A percentile compares a stretch with the other conserved stretches of the same genome.
These are phyloP conservation scores for Coemansia sp. DNA, from an alignment of 192 early-diverging fungal species.

Conservation along the genomic window DNA sequence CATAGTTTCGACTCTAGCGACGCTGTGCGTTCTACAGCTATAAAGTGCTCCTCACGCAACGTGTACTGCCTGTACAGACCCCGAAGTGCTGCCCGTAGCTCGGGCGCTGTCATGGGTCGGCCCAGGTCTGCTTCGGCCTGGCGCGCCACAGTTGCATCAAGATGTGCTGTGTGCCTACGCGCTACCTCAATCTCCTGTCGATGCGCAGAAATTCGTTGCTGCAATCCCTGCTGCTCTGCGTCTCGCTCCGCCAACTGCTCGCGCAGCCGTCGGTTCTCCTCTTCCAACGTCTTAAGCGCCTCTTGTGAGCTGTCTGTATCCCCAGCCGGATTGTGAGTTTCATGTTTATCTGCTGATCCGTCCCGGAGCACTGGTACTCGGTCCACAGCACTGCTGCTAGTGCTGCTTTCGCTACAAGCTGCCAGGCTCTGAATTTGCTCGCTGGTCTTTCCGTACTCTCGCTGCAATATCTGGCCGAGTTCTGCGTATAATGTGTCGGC, in stretches of 20 bases:
- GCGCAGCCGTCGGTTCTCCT: constrained; percentile 4
- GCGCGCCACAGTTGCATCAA: constrained; percentile 1
- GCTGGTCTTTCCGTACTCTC: constrained; percentile 2
- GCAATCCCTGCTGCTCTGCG: not conserved
- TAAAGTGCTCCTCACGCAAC: constrained; percentile 18
- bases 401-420: not conserved
- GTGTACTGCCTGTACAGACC: constrained; percentile 11
- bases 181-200: constrained; percentile 6
- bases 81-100: not conserved
- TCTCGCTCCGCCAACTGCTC: constrained; percentile 8
- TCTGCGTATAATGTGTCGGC: not conserved
- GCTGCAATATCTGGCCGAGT: not conserved
- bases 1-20: constrained; percentile 10
- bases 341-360: not conserved
- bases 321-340: not conserved
- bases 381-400: not conserved
- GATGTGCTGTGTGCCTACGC: constrained; percentile 11
- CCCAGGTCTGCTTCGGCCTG: not conserved
- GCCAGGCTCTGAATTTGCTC: not conserved
- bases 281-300: not conserved
- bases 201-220: not conserved
- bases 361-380: not conserved
- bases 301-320: not conserved
- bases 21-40: not conserved
- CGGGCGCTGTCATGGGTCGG: not conserved